Conservation (phyloP, 805 yeast genomes). For the Barnettozyma wickerhamii region DNA sequence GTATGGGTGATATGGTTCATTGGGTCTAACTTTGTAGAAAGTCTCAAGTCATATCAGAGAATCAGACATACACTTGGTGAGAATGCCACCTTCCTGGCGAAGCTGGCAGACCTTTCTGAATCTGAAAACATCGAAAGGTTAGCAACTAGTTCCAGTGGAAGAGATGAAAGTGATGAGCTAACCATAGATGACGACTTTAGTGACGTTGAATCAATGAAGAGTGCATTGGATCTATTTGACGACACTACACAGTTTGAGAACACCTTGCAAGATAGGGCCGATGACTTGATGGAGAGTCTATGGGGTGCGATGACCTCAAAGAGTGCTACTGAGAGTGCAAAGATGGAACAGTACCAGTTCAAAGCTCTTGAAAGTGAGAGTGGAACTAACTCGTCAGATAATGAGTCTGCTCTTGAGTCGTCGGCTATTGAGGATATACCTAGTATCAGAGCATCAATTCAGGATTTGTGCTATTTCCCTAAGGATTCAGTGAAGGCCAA, state of each 20-base stretch:
- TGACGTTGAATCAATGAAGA: constrained; percentile 14
- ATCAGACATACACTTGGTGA: constrained; percentile 27
- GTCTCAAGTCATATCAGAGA: constrained; percentile 36
- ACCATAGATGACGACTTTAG: constrained; percentile 6
- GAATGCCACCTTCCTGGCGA: constrained; percentile 23
- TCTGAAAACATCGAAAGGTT: not conserved
- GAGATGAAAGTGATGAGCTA: too few relatives aligned
- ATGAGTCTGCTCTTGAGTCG: constrained; percentile 16
- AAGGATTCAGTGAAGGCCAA: constrained; percentile 16
- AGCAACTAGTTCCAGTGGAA: too few relatives aligned
- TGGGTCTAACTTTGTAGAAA: constrained; percentile 38
- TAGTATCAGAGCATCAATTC: constrained; percentile 25
- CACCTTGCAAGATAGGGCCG: constrained; percentile 56
- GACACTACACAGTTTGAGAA: constrained; percentile 32
- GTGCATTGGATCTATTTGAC: constrained; percentile 14
- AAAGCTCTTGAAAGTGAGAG: constrained; percentile 1
- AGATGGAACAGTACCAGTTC: constrained; percentile 18
- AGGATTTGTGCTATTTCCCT: constrained; percentile 26
- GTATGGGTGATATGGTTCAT: constrained; percentile 58
- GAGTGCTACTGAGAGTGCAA: constrained; percentile 18
- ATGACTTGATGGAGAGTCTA: constrained; percentile 58
- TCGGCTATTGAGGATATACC: not conserved
- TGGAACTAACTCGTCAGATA: not conserved
- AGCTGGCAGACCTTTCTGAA: constrained; percentile 15
- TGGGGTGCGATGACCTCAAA: constrained; percentile 51